Evolutionary conservation across 2,329 filamentous ascomycete genomes (phyloP).

Genomic region (Dissoconium aciculare): DNA sequence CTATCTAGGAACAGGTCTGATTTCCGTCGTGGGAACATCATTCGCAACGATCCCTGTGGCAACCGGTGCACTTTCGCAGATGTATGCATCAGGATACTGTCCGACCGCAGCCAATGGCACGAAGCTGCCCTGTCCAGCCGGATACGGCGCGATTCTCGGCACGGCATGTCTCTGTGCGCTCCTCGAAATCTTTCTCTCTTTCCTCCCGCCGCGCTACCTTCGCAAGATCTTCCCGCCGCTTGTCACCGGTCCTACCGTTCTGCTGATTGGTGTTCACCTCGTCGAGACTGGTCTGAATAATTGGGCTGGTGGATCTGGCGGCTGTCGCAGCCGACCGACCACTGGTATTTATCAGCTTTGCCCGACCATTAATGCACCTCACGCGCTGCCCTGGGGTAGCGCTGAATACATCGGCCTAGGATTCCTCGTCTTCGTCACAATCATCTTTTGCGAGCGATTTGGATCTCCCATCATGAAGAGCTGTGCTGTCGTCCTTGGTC

Average conservation of each 20-base stretch:
- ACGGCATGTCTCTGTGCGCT: constrained; percentile 38
- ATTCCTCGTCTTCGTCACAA: constrained; percentile 65
- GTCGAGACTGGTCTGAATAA: constrained; percentile 57
- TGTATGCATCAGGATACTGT: constrained; percentile 61
- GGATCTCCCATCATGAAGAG: constrained; percentile 76
- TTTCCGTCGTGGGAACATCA: constrained; percentile 66
- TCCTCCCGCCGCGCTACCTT: constrained; percentile 48
- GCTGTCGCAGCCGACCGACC: constrained; percentile 32
- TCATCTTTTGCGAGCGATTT: constrained; percentile 67
- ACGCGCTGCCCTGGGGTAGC: constrained; percentile 60
- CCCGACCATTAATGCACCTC: constrained; percentile 52
- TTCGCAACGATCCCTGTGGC: constrained; percentile 65
- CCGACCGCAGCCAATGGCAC: constrained; percentile 45
- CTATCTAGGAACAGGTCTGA: constrained; percentile 62
- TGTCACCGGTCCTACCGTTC: constrained; percentile 52
- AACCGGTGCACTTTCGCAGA: constrained; percentile 55
- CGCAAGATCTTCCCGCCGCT: constrained; percentile 66
- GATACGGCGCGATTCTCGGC: constrained; percentile 61
- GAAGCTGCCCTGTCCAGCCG: constrained; percentile 58
- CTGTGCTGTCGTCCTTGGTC: constrained; percentile 57
- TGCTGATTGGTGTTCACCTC: constrained; percentile 58
- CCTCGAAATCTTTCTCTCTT: constrained; percentile 59
- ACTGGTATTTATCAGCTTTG: constrained; percentile 48
- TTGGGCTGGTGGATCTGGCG: constrained; percentile 63
- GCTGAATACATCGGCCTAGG: constrained; percentile 66